Conservation (phyloP, 192 early-diverging fungal species). For the Phycomyces nitens region DNA sequence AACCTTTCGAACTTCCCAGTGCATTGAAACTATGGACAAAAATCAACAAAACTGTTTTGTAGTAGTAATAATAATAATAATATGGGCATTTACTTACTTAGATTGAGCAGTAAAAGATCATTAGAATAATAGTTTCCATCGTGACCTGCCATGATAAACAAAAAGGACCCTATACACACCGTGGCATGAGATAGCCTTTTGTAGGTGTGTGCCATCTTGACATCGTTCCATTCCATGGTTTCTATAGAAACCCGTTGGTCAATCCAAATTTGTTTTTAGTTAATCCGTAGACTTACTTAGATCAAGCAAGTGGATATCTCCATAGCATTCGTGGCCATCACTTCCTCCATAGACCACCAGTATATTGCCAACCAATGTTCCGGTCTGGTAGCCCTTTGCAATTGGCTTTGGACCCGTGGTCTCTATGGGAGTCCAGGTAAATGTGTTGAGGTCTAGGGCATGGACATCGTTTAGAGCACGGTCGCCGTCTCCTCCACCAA, state of each 20-base stretch:
- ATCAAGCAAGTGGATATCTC: slow-evolving; percentile 59
- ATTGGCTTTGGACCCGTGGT: slow-evolving; percentile 60
- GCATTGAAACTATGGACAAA: slow-evolving; percentile 57
- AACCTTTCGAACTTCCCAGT: slow-evolving; percentile 74
- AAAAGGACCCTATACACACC: slow-evolving; percentile 78
- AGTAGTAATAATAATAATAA: too few species aligned
- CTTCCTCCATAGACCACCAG: slow-evolving; percentile 84
- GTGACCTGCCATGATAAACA: slow-evolving; percentile 86
- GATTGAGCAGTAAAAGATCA: slow-evolving; percentile 76
- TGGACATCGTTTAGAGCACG: slow-evolving; percentile 79
- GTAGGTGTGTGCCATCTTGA: slow-evolving; percentile 55
- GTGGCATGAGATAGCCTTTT: slow-evolving; percentile 79
- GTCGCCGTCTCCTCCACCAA: slow-evolving; percentile 88
- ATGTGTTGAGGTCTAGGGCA: slow-evolving; percentile 46
- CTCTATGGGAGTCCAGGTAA: slow-evolving; percentile 55
- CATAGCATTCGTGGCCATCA: slow-evolving; percentile 76
- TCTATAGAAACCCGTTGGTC: too few species aligned
- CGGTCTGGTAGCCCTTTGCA: slow-evolving; percentile 83
- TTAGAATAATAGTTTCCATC: slow-evolving; percentile 77
- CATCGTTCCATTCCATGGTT: slow-evolving; percentile 54
- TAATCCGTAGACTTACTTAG: too few species aligned
- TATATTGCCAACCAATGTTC: slow-evolving; percentile 72
- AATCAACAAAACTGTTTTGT: background rate
- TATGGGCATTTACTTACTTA: slow-evolving; percentile 54
- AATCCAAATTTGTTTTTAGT: too few species aligned